Conservation (phyloP, 2,329 filamentous ascomycete genomes). For the Pezicula carpinea region DNA sequence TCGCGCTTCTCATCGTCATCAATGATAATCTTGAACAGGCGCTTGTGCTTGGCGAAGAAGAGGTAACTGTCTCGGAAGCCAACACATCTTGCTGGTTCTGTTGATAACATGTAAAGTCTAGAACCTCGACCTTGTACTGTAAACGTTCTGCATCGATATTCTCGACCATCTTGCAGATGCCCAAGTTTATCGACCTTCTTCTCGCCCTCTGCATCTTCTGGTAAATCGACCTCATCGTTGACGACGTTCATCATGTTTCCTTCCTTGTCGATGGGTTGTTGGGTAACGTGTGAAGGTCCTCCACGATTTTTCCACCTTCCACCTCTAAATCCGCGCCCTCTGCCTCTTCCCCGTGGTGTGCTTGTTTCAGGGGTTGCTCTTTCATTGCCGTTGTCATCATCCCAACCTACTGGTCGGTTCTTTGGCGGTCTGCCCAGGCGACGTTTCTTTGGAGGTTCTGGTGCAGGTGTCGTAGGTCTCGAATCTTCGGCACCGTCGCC, state of each 20-base stretch:
- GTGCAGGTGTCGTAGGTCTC: conserved; percentile 33
- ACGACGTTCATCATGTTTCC: conserved; percentile 87
- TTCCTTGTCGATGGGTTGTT: conserved; percentile 88
- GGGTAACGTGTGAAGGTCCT: conserved; percentile 69
- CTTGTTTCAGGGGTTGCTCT: conserved; percentile 35
- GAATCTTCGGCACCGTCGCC: conserved; percentile 40
- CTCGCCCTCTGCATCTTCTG: conserved; percentile 84
- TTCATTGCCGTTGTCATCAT: conserved; percentile 46
- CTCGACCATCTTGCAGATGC: conserved; percentile 73
- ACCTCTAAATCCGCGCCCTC: conserved; percentile 52
- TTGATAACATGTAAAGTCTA: conserved; percentile 95
- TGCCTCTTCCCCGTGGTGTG: conserved; percentile 51
- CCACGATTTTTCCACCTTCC: conserved; percentile 65
- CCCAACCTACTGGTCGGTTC: conserved; percentile 77
- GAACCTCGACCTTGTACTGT: conserved; percentile 80
- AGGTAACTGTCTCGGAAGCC: conserved; percentile 97
- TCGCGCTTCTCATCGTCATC: conserved; percentile 96
- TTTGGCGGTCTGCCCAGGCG: conserved; percentile 83
- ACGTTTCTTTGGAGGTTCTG: conserved; percentile 58
- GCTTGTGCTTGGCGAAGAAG: conserved; percentile 97
- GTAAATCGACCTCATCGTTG: conserved; percentile 85
- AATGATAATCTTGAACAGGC: conserved; percentile 96
- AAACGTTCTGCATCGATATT: conserved; percentile 95
- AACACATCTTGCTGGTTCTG: conserved; percentile 91
- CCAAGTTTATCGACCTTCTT: conserved; percentile 90